Percentiles rank a stretch among this genome's conserved stretches.
Evolutionary conservation across 2,329 filamentous ascomycete species (phyloP).

Genomic region (Colletotrichum gigasporum): DNA sequence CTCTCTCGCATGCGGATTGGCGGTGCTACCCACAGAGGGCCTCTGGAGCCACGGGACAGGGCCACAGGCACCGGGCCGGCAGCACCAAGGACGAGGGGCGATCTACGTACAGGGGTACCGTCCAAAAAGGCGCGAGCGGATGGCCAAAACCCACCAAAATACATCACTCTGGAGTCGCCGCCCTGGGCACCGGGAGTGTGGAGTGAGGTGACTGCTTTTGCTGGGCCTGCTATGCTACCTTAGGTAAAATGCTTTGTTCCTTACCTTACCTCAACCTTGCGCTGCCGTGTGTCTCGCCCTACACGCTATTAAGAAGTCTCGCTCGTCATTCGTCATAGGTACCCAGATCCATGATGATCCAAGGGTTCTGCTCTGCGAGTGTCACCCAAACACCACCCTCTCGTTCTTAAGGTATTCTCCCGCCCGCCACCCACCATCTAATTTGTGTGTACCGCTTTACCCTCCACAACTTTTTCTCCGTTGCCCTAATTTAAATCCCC

Average conservation of each 20-base stretch:
- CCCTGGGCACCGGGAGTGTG: slow-evolving; percentile 12
- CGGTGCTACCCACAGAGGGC: neutral
- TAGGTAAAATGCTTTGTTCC: slow-evolving; percentile 5
- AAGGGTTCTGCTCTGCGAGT: slow-evolving; percentile 6
- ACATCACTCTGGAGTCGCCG: slow-evolving; percentile 31
- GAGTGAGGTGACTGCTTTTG: slow-evolving; percentile 4
- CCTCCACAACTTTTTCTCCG: slow-evolving; percentile 25
- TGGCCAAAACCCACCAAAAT: slow-evolving; percentile 21
- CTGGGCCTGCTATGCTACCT: neutral
- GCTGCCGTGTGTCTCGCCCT: slow-evolving; percentile 19
- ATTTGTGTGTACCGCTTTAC: neutral
- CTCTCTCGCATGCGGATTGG: slow-evolving; percentile 4
- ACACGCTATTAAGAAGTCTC: slow-evolving; percentile 29
- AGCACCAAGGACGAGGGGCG: neutral
- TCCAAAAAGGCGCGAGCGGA: slow-evolving; percentile 14
- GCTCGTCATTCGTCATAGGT: slow-evolving; percentile 27
- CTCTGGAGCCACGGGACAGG: neutral
- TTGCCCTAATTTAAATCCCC: slow-evolving; percentile 24
- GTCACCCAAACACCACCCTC: slow-evolving; percentile 11
- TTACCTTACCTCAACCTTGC: slow-evolving; percentile 13
- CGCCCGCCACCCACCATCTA: slow-evolving; percentile 17
- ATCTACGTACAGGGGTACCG: slow-evolving; percentile 18
- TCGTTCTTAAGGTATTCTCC: neutral
- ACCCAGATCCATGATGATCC: slow-evolving; percentile 17
- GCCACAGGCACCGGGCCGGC: neutral